phyloP scores from a whole-genome alignment of 2,329 filamentous ascomycete species.

The Dothideomycetidae sp. region DNA sequence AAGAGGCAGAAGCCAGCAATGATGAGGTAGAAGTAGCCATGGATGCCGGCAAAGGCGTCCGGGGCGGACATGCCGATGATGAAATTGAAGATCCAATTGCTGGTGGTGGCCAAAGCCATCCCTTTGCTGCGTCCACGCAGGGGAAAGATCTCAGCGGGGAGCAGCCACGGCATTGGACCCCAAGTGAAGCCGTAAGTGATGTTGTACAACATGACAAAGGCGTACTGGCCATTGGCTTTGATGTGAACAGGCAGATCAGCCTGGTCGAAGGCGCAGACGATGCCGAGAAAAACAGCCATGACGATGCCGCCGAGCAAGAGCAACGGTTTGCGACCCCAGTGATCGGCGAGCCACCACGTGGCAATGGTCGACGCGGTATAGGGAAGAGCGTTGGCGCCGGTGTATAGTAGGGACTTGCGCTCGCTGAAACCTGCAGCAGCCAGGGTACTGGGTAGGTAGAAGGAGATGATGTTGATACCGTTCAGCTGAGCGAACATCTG shows the following conservation, averaged over 20 bases:
- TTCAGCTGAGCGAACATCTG: conserved; percentile 92
- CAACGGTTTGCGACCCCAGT: conserved; percentile 78
- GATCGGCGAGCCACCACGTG: conserved; percentile 93
- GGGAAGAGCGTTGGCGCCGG: conserved; percentile 83
- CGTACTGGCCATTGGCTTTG: conserved; percentile 73
- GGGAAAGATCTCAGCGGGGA: conserved; percentile 95
- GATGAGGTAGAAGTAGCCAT: conserved; percentile 30
- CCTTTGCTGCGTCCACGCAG: conserved; percentile 95
- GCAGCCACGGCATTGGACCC: conserved; percentile 96
- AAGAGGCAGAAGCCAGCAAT: conserved; percentile 30
- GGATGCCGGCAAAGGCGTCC: conserved; percentile 28
- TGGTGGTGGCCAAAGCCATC: conserved; percentile 85
- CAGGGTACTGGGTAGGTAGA: conserved; percentile 93
- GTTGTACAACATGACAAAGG: conserved; percentile 98
- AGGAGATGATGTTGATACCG: conserved; percentile 98
- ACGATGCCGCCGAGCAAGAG: conserved; percentile 76
- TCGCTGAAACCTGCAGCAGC: conserved; percentile 94
- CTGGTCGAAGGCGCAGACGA: conserved; percentile 91
- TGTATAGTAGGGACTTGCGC: conserved; percentile 87
- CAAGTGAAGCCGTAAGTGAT: conserved; percentile 94
- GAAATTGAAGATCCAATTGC: conserved; percentile 99
- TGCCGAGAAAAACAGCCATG: conserved; percentile 76
- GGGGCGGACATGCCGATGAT: too few species aligned
- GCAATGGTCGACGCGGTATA: conserved; percentile 88
- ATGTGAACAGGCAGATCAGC: conserved; percentile 62